Evolutionary conservation across 2,329 filamentous ascomycete genomes (phyloP).

Genomic region (Penicillium sp.): DNA sequence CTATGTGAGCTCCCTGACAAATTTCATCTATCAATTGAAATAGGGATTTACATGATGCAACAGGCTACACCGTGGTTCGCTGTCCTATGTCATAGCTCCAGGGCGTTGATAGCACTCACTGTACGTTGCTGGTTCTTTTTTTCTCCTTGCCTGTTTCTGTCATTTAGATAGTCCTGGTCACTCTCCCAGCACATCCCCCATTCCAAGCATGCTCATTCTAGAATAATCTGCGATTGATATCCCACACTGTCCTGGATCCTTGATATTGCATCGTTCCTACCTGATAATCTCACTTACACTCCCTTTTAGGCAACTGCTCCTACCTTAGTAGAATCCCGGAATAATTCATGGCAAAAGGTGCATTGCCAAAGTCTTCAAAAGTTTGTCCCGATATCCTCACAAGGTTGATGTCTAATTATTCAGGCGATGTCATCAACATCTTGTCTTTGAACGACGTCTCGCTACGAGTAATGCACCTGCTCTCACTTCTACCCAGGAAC

Average conservation of each 20-base stretch:
- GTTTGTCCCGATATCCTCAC: background rate
- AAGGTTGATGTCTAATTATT: background rate
- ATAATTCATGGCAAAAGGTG: background rate
- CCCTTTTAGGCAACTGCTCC: background rate
- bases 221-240: background rate
- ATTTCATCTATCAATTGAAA: background rate
- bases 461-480: background rate
- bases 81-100: slow-evolving; percentile 5
- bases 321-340: background rate
- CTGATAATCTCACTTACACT: background rate
- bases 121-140: background rate
- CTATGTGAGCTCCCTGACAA: too few relatives aligned
- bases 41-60: background rate
- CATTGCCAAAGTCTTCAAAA: background rate
- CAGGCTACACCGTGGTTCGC: background rate
- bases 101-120: background rate
- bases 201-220: background rate
- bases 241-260: background rate
- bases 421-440: background rate
- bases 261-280: background rate
- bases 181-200: background rate
- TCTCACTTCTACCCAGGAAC: background rate
- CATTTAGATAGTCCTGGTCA: background rate
- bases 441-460: background rate
- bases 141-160: background rate